Evolutionary conservation across 305 asterid species (phyloP).

Genomic region (Plantago coronopus): DNA sequence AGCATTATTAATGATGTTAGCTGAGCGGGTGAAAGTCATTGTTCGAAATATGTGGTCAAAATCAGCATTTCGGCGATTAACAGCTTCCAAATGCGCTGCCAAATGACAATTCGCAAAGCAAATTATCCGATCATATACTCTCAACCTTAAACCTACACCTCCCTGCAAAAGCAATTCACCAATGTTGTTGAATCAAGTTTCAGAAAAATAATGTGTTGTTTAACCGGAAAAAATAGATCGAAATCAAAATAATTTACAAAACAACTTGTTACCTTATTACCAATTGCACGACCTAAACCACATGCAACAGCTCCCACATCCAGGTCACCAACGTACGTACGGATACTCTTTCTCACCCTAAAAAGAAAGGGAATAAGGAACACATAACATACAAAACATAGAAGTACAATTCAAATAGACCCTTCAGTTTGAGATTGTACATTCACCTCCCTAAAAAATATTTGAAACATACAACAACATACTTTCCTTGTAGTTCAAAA

Average conservation of each 20-base stretch:
- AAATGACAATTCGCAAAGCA: conserved; percentile 85
- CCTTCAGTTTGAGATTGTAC: too few relatives aligned
- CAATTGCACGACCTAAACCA: conserved; percentile 95
- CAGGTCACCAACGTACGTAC: conserved; percentile 85
- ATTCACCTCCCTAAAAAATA: too few relatives aligned
- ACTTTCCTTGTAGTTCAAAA: too few relatives aligned
- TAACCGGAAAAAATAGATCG: not conserved
- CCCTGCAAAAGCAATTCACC: conserved; percentile 50
- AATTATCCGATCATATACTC: conserved; percentile 78
- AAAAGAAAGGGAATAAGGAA: conserved; percentile 24
- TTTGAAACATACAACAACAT: too few relatives aligned
- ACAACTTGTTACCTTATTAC: conserved; percentile 66
- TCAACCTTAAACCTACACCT: conserved; percentile 86
- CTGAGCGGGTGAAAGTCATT: conserved; percentile 70
- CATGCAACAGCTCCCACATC: conserved; percentile 95
- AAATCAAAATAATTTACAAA: not conserved
- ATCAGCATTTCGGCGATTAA: conserved; percentile 81
- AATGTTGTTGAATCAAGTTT: not conserved
- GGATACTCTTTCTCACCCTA: conserved; percentile 84
- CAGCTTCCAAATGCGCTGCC: conserved; percentile 97
- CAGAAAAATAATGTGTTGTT: not conserved
- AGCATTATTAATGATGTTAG: conserved; percentile 53
- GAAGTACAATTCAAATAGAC: not conserved
- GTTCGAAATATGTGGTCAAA: conserved; percentile 74
- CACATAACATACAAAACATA: conserved; percentile 12